Conservation (phyloP, 257 asterid species). For the Plantago ovata region DNA sequence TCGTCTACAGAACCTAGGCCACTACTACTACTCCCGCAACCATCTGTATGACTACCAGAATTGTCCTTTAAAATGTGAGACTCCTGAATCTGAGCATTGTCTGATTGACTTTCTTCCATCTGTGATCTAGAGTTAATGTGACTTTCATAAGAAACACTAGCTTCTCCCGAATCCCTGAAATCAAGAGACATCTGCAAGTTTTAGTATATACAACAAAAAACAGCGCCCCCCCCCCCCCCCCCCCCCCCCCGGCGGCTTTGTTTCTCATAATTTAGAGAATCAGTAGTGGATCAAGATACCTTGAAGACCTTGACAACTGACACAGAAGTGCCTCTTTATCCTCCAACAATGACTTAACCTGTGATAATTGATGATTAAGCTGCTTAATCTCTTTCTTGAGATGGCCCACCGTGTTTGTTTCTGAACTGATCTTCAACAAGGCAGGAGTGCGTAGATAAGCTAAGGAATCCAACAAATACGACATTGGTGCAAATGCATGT, state of each 20-base stretch:
- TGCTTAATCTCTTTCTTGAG: slow-evolving; percentile 80
- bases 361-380: slow-evolving; percentile 67
- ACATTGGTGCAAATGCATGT: slow-evolving; percentile 5
- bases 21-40: slow-evolving; percentile 35
- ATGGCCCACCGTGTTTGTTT: slow-evolving; percentile 59
- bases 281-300: slow-evolving; percentile 23
- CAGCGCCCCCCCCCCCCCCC: too few species aligned
- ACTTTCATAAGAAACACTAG: slow-evolving; percentile 27
- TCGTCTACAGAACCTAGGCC: slow-evolving; percentile 28
- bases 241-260: too few species aligned
- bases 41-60: slow-evolving; percentile 25
- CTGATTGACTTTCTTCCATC: slow-evolving; percentile 32
- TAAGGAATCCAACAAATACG: slow-evolving; percentile 48
- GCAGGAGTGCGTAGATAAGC: slow-evolving; percentile 91
- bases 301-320: slow-evolving; percentile 16
- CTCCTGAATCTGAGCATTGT: slow-evolving; percentile 28
- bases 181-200: slow-evolving; percentile 19
- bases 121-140: slow-evolving; percentile 32
- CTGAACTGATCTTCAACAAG: slow-evolving; percentile 83
- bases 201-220: background rate
- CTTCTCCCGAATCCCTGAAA: slow-evolving; percentile 51
- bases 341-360: slow-evolving; percentile 62
- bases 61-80: slow-evolving; percentile 35
- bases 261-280: background rate
- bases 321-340: slow-evolving; percentile 61